These are phyloP conservation scores for Serpula lacrymans DNA, from an alignment of 768 basidiomycete genomes.

Conservation along the genomic window DNA sequence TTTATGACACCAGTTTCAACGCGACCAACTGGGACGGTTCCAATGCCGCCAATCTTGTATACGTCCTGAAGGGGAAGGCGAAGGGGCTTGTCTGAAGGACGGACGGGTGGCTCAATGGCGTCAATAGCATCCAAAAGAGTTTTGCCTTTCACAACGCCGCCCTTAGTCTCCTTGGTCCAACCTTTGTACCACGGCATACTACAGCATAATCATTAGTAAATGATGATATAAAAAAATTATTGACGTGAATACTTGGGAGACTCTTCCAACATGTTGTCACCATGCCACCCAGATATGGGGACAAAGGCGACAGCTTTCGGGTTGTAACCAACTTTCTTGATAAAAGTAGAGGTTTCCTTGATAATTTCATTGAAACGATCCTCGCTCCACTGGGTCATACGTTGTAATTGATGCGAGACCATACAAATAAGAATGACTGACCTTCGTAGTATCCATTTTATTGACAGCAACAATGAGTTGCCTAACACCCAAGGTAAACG, in stretches of 20 bases:
- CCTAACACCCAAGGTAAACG: slow-evolving; percentile 99
- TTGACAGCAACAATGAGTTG: slow-evolving; percentile 99
- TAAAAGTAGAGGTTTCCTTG: slow-evolving; percentile 97
- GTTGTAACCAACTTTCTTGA: slow-evolving; percentile 99
- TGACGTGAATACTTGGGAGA: slow-evolving; percentile 96
- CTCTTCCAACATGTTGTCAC: slow-evolving; percentile 99
- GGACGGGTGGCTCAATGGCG: slow-evolving; percentile 95
- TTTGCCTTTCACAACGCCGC: slow-evolving; percentile 93
- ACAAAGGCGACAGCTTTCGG: slow-evolving; percentile 98
- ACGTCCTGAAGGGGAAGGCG: slow-evolving; percentile 99
- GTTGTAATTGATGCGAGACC: neutral
- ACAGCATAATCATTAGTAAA: slow-evolving; percentile 16
- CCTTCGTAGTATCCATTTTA: slow-evolving; percentile 99
- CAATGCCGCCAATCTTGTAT: slow-evolving; percentile 99
- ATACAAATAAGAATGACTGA: slow-evolving; percentile 30
- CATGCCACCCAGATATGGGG: slow-evolving; percentile 99
- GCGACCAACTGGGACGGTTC: slow-evolving; percentile 99
- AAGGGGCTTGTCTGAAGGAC: slow-evolving; percentile 99
- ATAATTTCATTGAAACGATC: slow-evolving; percentile 99
- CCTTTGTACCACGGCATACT: slow-evolving; percentile 99
- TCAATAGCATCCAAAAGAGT: slow-evolving; percentile 99
- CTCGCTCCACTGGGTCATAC: slow-evolving; percentile 81
- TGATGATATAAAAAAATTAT: slow-evolving; percentile 25
- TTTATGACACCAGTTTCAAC: slow-evolving; percentile 99
- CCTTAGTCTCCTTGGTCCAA: slow-evolving; percentile 96